These are phyloP conservation scores for Cyberlindnera bimundalis DNA, from an alignment of 805 yeast genomes.

Conservation along the genomic window DNA sequence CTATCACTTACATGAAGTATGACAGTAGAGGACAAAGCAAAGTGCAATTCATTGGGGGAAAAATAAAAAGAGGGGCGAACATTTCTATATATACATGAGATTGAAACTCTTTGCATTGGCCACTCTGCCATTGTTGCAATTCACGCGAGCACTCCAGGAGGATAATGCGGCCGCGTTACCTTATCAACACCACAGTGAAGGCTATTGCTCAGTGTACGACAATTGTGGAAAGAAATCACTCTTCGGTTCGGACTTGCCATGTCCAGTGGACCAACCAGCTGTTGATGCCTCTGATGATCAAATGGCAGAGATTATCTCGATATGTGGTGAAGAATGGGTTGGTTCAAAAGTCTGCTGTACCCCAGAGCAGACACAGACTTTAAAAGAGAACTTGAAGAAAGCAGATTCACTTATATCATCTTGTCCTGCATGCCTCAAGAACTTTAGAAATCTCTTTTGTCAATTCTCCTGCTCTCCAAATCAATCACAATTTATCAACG, in stretches of 20 bases:
- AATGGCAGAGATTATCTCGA: slow-evolving; percentile 43
- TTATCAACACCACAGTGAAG: slow-evolving; percentile 6
- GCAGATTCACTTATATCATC: slow-evolving; percentile 81
- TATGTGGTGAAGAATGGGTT: slow-evolving; percentile 75
- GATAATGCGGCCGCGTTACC: neutral
- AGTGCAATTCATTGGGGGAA: too few relatives aligned
- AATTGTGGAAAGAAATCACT: slow-evolving; percentile 75
- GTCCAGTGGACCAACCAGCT: slow-evolving; percentile 57
- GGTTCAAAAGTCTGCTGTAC: slow-evolving; percentile 65
- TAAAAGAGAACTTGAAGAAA: slow-evolving; percentile 61
- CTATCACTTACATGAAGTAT: too few relatives aligned
- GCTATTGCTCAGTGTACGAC: slow-evolving; percentile 35
- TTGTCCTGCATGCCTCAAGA: slow-evolving; percentile 89
- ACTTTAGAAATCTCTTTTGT: slow-evolving; percentile 81
- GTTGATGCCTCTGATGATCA: slow-evolving; percentile 39
- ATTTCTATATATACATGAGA: too few relatives aligned
- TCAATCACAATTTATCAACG: slow-evolving; percentile 71
- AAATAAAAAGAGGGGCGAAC: too few relatives aligned
- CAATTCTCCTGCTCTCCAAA: slow-evolving; percentile 87
- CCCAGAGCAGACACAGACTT: slow-evolving; percentile 49
- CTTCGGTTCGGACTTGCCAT: slow-evolving; percentile 79
- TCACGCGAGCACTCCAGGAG: neutral
- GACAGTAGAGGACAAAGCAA: too few relatives aligned
- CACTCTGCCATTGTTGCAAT: neutral
- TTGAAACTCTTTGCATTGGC: neutral